Percentiles rank a stretch among this genome's conserved stretches.
These are phyloP conservation scores for Pseudogymnoascus sp. DNA, from an alignment of 2,329 filamentous ascomycete genomes.

Conservation along the genomic window DNA sequence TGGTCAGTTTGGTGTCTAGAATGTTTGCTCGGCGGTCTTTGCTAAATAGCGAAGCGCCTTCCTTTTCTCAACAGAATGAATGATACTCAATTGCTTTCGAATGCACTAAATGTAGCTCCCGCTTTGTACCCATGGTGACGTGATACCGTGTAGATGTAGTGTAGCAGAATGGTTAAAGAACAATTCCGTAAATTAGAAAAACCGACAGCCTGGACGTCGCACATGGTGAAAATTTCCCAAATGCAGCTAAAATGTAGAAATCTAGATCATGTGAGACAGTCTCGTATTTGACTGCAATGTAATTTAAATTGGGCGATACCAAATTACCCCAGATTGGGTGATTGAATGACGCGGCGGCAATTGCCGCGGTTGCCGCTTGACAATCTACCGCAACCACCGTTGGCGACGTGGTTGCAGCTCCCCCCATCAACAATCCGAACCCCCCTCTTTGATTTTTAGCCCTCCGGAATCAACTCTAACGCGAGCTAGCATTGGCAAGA, in stretches of 20 bases:
- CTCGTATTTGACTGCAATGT: neutral
- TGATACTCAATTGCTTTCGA: conserved; percentile 23
- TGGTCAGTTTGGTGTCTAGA: conserved; percentile 19
- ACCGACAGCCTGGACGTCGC: neutral
- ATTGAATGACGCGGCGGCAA: conserved; percentile 9
- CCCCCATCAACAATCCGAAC: neutral
- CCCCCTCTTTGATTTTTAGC: neutral
- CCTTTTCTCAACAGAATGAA: conserved; percentile 25
- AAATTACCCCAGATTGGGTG: conserved; percentile 10
- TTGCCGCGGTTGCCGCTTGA: conserved; percentile 11
- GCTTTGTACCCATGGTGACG: neutral
- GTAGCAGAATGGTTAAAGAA: neutral
- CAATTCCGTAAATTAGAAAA: neutral
- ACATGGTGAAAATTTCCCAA: neutral
- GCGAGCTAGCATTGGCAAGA: neutral
- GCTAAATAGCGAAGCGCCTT: conserved; percentile 23
- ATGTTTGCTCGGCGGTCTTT: conserved; percentile 12
- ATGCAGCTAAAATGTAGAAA: neutral
- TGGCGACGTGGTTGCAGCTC: conserved; percentile 9
- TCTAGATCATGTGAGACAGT: conserved; percentile 1
- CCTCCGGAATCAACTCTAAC: conserved; percentile 2
- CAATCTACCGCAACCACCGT: conserved; percentile 2
- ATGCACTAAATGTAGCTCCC: neutral
- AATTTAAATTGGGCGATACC: conserved; percentile 5
- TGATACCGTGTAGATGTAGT: conserved; percentile 9